A percentile compares a stretch with the other conserved stretches of the same genome.
phyloP scores from a whole-genome alignment of 306 rosid genomes.

The Malus sieversii region DNA sequence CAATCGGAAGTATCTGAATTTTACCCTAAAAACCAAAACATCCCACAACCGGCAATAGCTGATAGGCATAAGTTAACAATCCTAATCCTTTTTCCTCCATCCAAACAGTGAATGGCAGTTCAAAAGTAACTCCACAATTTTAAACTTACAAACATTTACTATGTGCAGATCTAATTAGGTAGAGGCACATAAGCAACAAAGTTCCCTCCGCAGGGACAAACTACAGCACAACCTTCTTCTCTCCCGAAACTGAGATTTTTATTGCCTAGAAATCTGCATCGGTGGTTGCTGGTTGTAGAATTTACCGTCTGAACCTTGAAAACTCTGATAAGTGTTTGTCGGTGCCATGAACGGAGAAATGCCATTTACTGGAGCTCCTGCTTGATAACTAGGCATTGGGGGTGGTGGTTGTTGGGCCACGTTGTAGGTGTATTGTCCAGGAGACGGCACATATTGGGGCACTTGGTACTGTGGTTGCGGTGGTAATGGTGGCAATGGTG shows the following conservation, averaged over 20 bases:
- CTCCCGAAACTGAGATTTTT: conserved; percentile 10
- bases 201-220: conserved; percentile 10
- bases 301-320: conserved; percentile 82
- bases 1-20: not conserved
- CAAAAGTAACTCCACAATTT: conserved; percentile 20
- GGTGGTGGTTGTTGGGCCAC: conserved; percentile 45
- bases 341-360: conserved; percentile 48
- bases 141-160: conserved; percentile 36
- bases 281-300: conserved; percentile 74
- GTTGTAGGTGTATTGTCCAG: conserved; percentile 57
- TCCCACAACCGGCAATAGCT: not conserved
- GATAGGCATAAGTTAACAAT: not conserved
- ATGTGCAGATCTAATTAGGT: conserved; percentile 52
- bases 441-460: conserved; percentile 59
- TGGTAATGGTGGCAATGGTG: conserved; percentile 81
- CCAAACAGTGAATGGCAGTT: conserved; percentile 12
- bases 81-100: conserved; percentile 5
- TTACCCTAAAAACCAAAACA: not conserved
- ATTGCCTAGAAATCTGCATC: conserved; percentile 82
- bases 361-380: conserved; percentile 43
- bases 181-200: conserved; percentile 29
- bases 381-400: conserved; percentile 42
- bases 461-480: conserved; percentile 64
- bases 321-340: conserved; percentile 57
- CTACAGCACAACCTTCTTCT: conserved; percentile 10